Percentiles rank a stretch among this genome's conserved stretches.
phyloP scores from a whole-genome alignment of 2,329 filamentous ascomycete genomes.

The Lecanicillium sp. region DNA sequence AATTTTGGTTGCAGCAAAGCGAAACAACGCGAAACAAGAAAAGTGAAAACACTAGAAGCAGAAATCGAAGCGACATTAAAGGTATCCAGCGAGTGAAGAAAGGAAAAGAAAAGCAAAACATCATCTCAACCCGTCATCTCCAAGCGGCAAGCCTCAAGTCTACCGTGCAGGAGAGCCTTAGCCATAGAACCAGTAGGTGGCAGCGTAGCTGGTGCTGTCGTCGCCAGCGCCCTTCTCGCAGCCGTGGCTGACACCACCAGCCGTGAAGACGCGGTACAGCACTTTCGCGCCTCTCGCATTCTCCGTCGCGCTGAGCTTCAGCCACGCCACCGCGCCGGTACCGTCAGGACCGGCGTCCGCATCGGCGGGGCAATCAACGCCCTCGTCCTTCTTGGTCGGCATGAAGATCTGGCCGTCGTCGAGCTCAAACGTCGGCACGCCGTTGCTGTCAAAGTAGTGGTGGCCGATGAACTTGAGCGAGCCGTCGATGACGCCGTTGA shows the following conservation, averaged over 20 bases:
- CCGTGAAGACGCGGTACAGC: conserved; percentile 51
- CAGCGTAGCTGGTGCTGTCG: conserved; percentile 49
- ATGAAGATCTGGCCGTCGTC: conserved; percentile 30
- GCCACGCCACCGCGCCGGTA: conserved; percentile 51
- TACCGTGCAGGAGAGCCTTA: conserved; percentile 18
- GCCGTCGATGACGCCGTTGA: conserved; percentile 29
- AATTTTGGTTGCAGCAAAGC: too few species aligned
- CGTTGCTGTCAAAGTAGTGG: conserved; percentile 57
- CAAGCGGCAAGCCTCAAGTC: background rate
- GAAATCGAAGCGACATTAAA: conserved; percentile 4
- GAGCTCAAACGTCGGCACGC: conserved; percentile 56
- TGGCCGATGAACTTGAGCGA: conserved; percentile 48
- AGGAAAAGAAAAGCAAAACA: background rate
- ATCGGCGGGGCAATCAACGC: conserved; percentile 44
- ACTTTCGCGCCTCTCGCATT: conserved; percentile 31
- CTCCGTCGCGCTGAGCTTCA: conserved; percentile 39
- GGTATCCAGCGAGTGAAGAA: conserved; percentile 7
- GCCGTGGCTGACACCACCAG: conserved; percentile 41
- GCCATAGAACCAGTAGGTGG: conserved; percentile 55
- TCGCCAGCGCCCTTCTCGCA: conserved; percentile 35
- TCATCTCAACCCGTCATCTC: background rate
- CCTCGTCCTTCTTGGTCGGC: conserved; percentile 43
- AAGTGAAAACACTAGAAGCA: too few species aligned
- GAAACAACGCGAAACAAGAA: too few species aligned
- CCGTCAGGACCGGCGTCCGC: conserved; percentile 40